Evolutionary conservation across 306 rosid genomes (phyloP), one percentile per base, ranked within the genome.

Genomic region (Betula pendula): DNA sequence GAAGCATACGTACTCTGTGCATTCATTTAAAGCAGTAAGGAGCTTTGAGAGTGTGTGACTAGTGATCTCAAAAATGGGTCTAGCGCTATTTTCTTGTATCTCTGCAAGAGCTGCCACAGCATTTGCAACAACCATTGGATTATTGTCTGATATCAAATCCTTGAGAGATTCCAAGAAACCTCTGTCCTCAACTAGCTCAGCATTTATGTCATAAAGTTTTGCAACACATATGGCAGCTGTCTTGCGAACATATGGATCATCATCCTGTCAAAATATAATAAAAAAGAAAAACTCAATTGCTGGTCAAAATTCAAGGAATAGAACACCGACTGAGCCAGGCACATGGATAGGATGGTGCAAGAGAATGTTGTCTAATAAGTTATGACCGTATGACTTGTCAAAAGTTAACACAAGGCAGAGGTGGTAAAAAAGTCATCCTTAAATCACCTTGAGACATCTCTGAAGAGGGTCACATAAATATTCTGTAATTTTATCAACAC

Each of bases 71-170:
- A 96, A 92, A 82, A 96, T 87, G 65, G 96, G 96, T 84, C 89
- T 86, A 70, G 82, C 88, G 71, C 96, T 92, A 71, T 85, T 89
- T 72, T 96, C 99, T 81, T 96, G 99, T 82, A 96, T 89, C 90
- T 96, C 99, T 33, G 99, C 97, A 29, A 96, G 97, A 29, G 98
- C 91, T 25, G 99, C 99, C 68, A 96, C 99, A 38, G 98, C 99
- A 84, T 96, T 96, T 74, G 99, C 99, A 75, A 96, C 99, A 87
- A 96, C 99, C 99, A 96, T 96, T 71, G 99, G 99, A 87, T 92
- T 96, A 77, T 96, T 96, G 85, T 96, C 99, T 75, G 99, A 96
- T 86, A 96, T 92, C 87, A 96, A 96, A 86, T 96, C 99, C 91
- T 91, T 92, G 69, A 96, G 92, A 77, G 98, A 84, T 25, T 96